Evolutionary conservation across 768 basidiomycete species (phyloP), one percentile per base, ranked within the genome.

Genomic region (Lactarius deliciosus): DNA sequence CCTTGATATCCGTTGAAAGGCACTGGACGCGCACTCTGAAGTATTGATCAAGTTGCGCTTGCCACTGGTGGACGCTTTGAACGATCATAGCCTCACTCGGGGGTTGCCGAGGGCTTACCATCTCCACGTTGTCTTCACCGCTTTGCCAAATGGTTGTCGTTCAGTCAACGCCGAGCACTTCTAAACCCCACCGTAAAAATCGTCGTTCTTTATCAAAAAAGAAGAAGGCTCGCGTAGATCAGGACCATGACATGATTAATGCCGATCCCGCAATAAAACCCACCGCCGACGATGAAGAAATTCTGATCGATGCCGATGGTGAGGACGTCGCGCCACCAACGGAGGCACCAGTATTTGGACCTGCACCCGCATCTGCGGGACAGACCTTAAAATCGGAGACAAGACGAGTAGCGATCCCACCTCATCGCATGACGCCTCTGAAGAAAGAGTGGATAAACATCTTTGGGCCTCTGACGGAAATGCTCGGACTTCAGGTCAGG

Each of bases 401-500:
- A n/a, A 81, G 96, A 74, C 84, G 93, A 61, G 86, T 99, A 73
- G 81, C 92, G 13, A 91, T 99, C 76, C 97, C 97, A 15, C 94
- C 94, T 10, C 97, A 99, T 76, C 87, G 97, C 60, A 96, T 98
- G 93, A 94, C 95, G 11, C 97, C 97, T 3, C 77, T 98, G 62
- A 96, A 97, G 79, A 93, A 91, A 74, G 95, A 97, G 70, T 98
- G 96, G 96, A 82, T 96, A 59, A 92, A 91, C 74, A 87, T 98
- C 65, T 98, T 98, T 75, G 91, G 94, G 0, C 97, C 97, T 0
- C 80, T 99, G 72, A 96, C 96, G 4, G 96, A 99, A 80, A 90
- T 97, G 70, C 80, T 96, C 73, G 94, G 91, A 0, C 78, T 99
- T 67, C 96, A 98, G 81, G 94, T 99, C 36, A 85, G 97, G 73